Conservation (phyloP, 345 rosid species). For the Salix viminalis region DNA sequence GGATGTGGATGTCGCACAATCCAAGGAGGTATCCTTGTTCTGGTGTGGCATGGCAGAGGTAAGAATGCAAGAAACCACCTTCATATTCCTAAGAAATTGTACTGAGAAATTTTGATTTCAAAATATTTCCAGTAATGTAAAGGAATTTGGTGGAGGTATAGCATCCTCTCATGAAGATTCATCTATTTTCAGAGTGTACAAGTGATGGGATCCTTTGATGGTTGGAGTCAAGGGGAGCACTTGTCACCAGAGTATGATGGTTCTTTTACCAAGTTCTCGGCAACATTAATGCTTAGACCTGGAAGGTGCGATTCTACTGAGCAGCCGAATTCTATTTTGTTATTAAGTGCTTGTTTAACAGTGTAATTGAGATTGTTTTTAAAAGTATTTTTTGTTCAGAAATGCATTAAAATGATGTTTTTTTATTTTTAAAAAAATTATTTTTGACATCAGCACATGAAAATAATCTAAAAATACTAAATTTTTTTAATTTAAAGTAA, state of each 20-base stretch:
- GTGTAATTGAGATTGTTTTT: too few relatives aligned
- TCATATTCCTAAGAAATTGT: neutral
- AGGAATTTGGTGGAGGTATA: neutral
- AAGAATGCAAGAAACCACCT: constrained; percentile 11
- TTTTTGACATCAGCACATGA: too few relatives aligned
- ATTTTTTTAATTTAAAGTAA: too few relatives aligned
- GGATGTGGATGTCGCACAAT: constrained; percentile 58
- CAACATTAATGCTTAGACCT: constrained; percentile 70
- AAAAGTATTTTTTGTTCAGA: too few relatives aligned
- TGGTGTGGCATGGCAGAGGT: constrained; percentile 97
- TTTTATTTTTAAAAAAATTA: too few relatives aligned
- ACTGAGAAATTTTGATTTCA: neutral
- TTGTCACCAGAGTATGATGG: constrained; percentile 76
- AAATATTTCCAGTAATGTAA: neutral
- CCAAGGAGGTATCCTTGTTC: constrained; percentile 64
- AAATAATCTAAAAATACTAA: too few relatives aligned
- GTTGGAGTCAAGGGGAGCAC: constrained; percentile 85
- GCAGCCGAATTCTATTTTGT: neutral
- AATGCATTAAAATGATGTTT: too few relatives aligned
- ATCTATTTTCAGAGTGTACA: constrained; percentile 54
- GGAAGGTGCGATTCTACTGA: constrained; percentile 50
- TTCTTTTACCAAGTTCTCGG: constrained; percentile 59
- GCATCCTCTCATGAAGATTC: neutral
- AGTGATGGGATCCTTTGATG: constrained; percentile 88
- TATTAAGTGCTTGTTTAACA: neutral